These are phyloP conservation scores for Erythrophleum fordii DNA, from an alignment of 306 rosid species.

Conservation along the genomic window DNA sequence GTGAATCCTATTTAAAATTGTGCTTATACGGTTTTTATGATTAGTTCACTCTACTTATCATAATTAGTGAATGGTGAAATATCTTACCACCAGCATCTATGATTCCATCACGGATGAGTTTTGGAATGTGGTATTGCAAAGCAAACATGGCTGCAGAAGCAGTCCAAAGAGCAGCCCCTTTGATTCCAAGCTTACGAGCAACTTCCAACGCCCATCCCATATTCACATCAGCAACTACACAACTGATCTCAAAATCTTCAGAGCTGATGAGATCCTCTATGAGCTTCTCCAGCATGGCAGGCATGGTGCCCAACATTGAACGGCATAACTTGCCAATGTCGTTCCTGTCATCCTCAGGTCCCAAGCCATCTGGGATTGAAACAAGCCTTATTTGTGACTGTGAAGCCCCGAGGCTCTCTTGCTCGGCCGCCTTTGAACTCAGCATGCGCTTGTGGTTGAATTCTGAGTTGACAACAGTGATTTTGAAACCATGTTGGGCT, in stretches of 20 bases:
- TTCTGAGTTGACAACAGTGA: constrained; percentile 38
- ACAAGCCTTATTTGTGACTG: not conserved
- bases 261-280: not conserved
- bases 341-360: constrained; percentile 27
- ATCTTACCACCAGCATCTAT: not conserved
- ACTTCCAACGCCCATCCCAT: not conserved
- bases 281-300: constrained; percentile 37
- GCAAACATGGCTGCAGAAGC: not conserved
- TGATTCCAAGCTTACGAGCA: not conserved
- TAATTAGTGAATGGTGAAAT: not conserved
- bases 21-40: too few relatives aligned
- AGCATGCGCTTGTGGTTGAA: constrained; percentile 24
- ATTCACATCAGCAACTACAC: not conserved
- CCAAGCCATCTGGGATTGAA: constrained; percentile 38
- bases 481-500: constrained; percentile 37
- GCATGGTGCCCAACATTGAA: constrained; percentile 26
- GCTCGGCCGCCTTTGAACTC: not conserved
- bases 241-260: not conserved
- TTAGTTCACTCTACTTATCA: too few relatives aligned
- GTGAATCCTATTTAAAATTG: too few relatives aligned
- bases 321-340: not conserved
- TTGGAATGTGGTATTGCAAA: not conserved
- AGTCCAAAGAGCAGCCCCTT: not conserved
- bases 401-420: not conserved
- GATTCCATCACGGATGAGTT: not conserved